A percentile compares a stretch with the other conserved stretches of the same genome.
Conservation (phyloP, 139 green algal species). For the Chloropicon primus region DNA sequence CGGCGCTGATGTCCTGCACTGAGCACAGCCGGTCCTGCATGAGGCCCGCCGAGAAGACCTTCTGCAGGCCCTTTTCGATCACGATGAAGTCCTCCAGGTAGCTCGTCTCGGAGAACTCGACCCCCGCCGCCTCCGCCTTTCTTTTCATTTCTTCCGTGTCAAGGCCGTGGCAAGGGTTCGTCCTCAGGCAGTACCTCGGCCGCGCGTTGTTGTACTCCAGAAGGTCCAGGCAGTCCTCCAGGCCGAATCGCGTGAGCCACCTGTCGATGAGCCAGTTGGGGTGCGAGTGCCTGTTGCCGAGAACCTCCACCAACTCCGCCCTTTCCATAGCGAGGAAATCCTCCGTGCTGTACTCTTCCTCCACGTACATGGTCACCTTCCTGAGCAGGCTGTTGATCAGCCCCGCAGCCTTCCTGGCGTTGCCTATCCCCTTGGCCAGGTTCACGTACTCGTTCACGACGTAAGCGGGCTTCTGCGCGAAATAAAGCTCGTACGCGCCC, state of each 20-base stretch:
- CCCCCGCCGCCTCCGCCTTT: not conserved
- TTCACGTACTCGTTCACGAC: conserved; percentile 58
- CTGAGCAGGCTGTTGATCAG: not conserved
- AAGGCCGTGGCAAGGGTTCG: conserved; percentile 1
- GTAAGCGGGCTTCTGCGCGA: conserved; percentile 25
- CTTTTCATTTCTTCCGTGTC: not conserved
- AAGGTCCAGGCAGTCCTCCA: conserved; percentile 28
- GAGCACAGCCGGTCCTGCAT: not conserved
- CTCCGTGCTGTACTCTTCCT: not conserved
- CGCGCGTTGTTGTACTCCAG: conserved; percentile 62
- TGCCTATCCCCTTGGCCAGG: conserved; percentile 49
- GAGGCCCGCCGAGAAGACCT: not conserved
- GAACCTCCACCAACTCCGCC: not conserved
- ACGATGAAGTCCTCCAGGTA: conserved; percentile 2
- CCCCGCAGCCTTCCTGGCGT: conserved; percentile 29
- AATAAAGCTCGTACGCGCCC: conserved; percentile 51
- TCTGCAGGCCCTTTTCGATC: not conserved
- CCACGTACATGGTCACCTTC: conserved; percentile 4
- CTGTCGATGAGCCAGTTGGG: conserved; percentile 60
- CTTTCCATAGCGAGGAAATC: not conserved
- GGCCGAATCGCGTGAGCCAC: conserved; percentile 50
- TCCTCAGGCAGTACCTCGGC: conserved; percentile 20
- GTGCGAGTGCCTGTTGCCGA: conserved; percentile 35
- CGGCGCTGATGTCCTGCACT: conserved; percentile 72
- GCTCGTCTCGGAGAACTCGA: not conserved